Evolutionary conservation across 768 basidiomycete species (phyloP).

Genomic region (Pleurotus pulmonarius): DNA sequence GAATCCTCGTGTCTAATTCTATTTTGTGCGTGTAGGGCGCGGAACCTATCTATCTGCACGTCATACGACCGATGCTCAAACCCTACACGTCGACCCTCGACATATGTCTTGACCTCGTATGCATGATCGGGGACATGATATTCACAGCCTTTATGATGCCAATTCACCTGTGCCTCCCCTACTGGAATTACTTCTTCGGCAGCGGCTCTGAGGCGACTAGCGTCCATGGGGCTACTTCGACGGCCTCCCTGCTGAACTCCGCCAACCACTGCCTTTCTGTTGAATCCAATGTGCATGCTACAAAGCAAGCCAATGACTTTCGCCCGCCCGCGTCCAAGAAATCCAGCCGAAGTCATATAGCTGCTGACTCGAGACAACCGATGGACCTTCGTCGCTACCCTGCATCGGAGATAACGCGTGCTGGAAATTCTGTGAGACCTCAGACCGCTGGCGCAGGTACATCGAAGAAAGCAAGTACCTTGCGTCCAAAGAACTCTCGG

Average conservation of each 20-base stretch:
- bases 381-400: not conserved
- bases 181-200: conserved; percentile 30
- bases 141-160: conserved; percentile 39
- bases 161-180: conserved; percentile 27
- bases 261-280: not conserved
- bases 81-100: conserved; percentile 72
- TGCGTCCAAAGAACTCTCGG: not conserved
- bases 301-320: not conserved
- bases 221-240: not conserved
- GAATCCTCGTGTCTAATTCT: not conserved
- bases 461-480: not conserved
- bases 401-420: not conserved
- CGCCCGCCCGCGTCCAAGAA: not conserved
- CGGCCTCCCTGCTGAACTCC: conserved; percentile 1
- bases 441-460: not conserved
- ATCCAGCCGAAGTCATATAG: not conserved
- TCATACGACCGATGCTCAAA: conserved; percentile 74
- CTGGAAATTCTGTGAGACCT: not conserved
- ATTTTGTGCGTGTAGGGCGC: conserved; percentile 58
- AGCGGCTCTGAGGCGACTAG: conserved; percentile 4
- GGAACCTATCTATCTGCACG: conserved; percentile 79
- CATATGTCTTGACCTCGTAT: conserved; percentile 52
- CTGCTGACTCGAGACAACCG: not conserved
- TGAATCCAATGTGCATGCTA: not conserved
- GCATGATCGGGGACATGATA: conserved; percentile 63